These are phyloP conservation scores for Hansenula anomala DNA, from an alignment of 1,139 yeast genomes.

Conservation along the genomic window DNA sequence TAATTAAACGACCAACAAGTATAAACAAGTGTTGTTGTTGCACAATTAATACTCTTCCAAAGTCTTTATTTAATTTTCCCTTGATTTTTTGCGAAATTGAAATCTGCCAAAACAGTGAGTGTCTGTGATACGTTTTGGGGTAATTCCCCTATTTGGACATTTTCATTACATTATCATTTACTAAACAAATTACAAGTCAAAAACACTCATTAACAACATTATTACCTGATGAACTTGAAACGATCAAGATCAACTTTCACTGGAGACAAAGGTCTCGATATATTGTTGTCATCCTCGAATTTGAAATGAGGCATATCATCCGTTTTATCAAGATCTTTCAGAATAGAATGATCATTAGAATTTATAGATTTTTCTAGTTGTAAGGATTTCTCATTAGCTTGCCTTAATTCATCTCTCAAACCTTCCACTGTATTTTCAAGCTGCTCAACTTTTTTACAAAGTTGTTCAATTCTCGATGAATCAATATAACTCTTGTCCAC, in stretches of 20 bases:
- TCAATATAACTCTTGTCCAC: background rate
- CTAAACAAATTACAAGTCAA: no score
- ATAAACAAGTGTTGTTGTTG: no score
- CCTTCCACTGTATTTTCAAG: constrained; percentile 17
- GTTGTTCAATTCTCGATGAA: constrained; percentile 5
- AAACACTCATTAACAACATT: no score
- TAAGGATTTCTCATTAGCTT: constrained; percentile 15
- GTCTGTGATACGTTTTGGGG: no score
- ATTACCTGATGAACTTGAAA: constrained; percentile 6
- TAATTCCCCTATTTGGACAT: background rate
- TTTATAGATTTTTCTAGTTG: constrained; percentile 11
- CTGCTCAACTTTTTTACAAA: constrained; percentile 11
- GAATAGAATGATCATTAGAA: background rate
- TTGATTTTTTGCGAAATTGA: no score
- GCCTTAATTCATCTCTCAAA: constrained; percentile 13
- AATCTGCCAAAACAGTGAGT: no score
- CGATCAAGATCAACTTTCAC: constrained; percentile 15
- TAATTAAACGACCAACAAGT: no score
- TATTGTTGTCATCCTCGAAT: constrained; percentile 5
- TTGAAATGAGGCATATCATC: no score
- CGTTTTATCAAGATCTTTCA: no score
- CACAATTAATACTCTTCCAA: no score
- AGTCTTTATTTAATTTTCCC: no score
- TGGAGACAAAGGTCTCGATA: constrained; percentile 15
- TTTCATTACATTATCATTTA: background rate